A percentile compares a stretch with the other conserved stretches of the same genome.
Evolutionary conservation across 208 protist genomes (phyloP).

Genomic region (Acanthamoeba royreba): DNA sequence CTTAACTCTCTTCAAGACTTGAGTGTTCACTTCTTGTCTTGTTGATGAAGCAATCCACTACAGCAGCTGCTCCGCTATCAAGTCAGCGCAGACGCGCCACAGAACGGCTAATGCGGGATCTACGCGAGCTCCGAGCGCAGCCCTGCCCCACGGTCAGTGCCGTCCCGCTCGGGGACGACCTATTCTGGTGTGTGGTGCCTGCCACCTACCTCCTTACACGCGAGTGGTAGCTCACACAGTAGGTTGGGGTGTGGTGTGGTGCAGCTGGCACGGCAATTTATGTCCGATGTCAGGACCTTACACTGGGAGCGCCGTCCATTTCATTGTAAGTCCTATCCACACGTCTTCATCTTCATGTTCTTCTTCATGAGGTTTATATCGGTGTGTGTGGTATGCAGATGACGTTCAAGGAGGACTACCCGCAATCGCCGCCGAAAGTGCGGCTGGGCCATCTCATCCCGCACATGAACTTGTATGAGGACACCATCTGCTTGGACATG

Average conservation of each 20-base stretch:
- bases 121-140: not conserved
- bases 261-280: slow-evolving; percentile 11
- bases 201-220: too few relatives aligned
- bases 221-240: too few relatives aligned
- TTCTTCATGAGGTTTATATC: not conserved
- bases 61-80: not conserved
- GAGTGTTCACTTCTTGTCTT: too few relatives aligned
- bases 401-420: not conserved
- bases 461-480: not conserved
- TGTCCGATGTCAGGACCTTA: not conserved
- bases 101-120: not conserved
- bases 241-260: not conserved
- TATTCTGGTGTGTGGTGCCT: not conserved
- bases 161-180: not conserved
- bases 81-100: not conserved
- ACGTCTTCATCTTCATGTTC: not conserved
- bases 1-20: not conserved
- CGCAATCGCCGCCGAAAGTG: not conserved
- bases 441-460: not conserved
- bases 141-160: not conserved
- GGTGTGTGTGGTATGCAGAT: not conserved
- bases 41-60: not conserved
- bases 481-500: slow-evolving; percentile 37
- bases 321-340: not conserved
- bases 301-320: not conserved